Evolutionary conservation across 768 basidiomycete species (phyloP), one percentile per base, ranked within the genome.

Genomic region (Mycena floridula): DNA sequence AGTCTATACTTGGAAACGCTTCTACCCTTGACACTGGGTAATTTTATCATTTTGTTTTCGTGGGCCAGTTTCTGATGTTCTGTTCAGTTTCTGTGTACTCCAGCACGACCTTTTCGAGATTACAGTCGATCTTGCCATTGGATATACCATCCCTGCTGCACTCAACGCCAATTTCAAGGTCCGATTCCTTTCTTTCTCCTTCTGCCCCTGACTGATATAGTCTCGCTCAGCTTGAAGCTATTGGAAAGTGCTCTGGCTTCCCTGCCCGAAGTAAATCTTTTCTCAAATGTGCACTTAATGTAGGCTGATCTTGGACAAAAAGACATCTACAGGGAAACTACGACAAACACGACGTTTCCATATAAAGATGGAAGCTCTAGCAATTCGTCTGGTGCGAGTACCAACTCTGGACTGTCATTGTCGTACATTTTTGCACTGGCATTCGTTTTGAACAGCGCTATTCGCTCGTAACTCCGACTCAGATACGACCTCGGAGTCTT

Each of bases 121-220:
- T 55, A 87, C 89, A 11, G 91, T 95, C 42, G 89, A 95, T 55
- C 79, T 97, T 51, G 93, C 93, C 23, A 74, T 85, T 46, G 90
- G 88, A 20, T 93, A 92, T 67, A 84, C 89, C 50, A 70, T 96
- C 15, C 77, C 88, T 46, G 72, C 81, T 23, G 94, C 91, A 18
- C 82, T 55, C 68, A 69, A 13, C 18, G 88, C 86, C 12, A 50
- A 72, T 3, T 81, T 93, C 59, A 78, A 66, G 32, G 81, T 94
- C 46, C 25, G 15, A 12, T 16, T 11, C 2, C 12, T 22, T 43
- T 26, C 40, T 5, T 15, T 15, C 20, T 35, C 18, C 5, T 44
- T 50, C 20, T 54, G 36, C 24, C 26, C 43, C n/a, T n/a, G n/a
- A n/a, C n/a, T 28, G 6, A 43, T 50, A 20, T 54, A 36, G 23